phyloP scores from a whole-genome alignment of 805 yeast genomes.

The Ogataea nakhonphanomensis region DNA sequence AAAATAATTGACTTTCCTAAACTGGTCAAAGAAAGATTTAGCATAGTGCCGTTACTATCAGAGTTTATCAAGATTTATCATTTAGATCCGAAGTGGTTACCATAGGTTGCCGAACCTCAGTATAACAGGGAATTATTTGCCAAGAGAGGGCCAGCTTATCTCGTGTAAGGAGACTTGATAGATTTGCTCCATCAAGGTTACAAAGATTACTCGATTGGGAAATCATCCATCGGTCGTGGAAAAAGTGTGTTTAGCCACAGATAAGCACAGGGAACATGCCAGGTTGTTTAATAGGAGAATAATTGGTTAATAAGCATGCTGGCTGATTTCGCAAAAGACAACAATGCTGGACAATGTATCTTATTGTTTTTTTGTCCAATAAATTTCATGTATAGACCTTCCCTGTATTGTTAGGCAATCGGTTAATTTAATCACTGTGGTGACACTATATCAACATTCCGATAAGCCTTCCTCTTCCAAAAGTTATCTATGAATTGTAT shows the following conservation, averaged over 20 bases:
- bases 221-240: constrained; percentile 3
- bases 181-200: not conserved
- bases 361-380: constrained; percentile 7
- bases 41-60: constrained; percentile 15
- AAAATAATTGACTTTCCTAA: constrained; percentile 5
- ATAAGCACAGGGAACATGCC: constrained; percentile 2
- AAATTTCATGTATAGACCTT: constrained; percentile 2
- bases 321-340: not conserved
- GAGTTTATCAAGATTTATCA: constrained; percentile 19
- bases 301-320: not conserved
- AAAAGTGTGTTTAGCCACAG: constrained; percentile 1
- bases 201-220: constrained; percentile 4
- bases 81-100: constrained; percentile 9
- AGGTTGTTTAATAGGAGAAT: not conserved
- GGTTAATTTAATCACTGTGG: constrained; percentile 8
- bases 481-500: constrained; percentile 5
- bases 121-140: not conserved
- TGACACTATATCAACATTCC: constrained; percentile 12
- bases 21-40: constrained; percentile 2
- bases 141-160: not conserved
- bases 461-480: constrained; percentile 8
- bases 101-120: not conserved
- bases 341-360: not conserved
- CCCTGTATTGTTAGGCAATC: constrained; percentile 6
- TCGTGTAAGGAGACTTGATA: not conserved